Evolutionary conservation across 768 basidiomycete genomes (phyloP), one percentile per base, ranked within the genome.

Genomic region (Rhodotorula sphaerocarpa): DNA sequence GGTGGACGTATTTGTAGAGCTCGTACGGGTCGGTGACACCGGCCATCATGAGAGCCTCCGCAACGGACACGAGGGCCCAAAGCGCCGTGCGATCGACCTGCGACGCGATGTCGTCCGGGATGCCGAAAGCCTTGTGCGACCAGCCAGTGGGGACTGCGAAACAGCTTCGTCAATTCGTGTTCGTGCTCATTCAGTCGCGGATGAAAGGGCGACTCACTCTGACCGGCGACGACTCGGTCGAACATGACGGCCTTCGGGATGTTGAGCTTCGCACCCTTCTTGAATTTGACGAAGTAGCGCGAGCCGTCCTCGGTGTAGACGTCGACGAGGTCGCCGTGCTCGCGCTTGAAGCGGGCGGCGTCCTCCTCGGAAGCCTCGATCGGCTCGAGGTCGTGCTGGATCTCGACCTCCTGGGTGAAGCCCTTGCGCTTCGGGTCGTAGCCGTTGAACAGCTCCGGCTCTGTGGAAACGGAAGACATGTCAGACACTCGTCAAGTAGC

Each of bases 1-100:
- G 93, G 75, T 99, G 95, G 71, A 99, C 82, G 73, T 93, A 82
- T 77, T 97, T 84, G 80, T 97, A 99, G 3, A 99, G 79, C 75
- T 97, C 95, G 74, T 97, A 99, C 10, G 95, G 90, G 74, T 99
- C 95, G 28, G 89, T 93, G 76, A 99, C 86, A 70, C 95, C 93
- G 23, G 95, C 93, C 80, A 86, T 86, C 74, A 91, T 90, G 72
- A 99, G 84, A 27, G 93, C 92, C 75, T 99, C 95, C 20, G 92
- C 88, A 6, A 90, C 88, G 75, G 84, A 87, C 41, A 90, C 90
- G 55, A 99, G 80, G 18, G 95, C 88, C 95, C 95, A 97, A 15
- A 97, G 82, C 3, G 90, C 86, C 21, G 86, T 82, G 63, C 93
- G 86, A 74, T 99, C 95, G 39, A 86, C 88, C 76, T 96, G 95